Evolutionary conservation across 768 basidiomycete species (phyloP).

Genomic region (Russula brevipes): DNA sequence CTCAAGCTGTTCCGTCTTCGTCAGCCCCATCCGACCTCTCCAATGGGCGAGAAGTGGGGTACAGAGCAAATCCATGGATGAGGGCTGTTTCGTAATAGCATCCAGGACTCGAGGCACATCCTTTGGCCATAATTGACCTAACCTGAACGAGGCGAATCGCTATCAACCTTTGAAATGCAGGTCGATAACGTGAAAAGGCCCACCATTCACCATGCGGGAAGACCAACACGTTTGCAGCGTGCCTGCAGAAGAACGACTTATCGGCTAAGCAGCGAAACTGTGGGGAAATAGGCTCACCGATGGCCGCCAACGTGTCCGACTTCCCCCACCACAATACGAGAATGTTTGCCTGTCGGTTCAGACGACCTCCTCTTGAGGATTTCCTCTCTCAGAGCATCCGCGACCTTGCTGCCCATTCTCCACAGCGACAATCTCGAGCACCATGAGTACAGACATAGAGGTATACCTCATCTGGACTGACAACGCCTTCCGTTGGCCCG

Average conservation of each 20-base stretch:
- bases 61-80: conserved; percentile 21
- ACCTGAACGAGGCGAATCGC: conserved; percentile 37
- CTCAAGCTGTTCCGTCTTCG: conserved; percentile 50
- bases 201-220: conserved; percentile 74
- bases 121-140: conserved; percentile 54
- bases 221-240: conserved; percentile 63
- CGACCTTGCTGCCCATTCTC: conserved; percentile 53
- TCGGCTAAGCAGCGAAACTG: not conserved
- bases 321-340: conserved; percentile 48
- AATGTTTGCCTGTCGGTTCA: conserved; percentile 24
- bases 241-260: conserved; percentile 34
- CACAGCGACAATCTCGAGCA: conserved; percentile 74
- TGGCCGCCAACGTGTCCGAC: conserved; percentile 82
- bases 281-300: conserved; percentile 45
- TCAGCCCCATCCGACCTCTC: conserved; percentile 69
- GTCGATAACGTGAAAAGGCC: conserved; percentile 25
- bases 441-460: conserved; percentile 79
- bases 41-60: conserved; percentile 48
- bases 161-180: not conserved
- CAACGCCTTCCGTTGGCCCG: not conserved
- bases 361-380: conserved; percentile 34
- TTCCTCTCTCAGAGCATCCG: conserved; percentile 49
- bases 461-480: conserved; percentile 31
- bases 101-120: conserved; percentile 54
- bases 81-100: conserved; percentile 36